Base-by-base conservation (phyloP, 2,329 filamentous ascomycete genomes). In the Claviceps sp. region DNA sequence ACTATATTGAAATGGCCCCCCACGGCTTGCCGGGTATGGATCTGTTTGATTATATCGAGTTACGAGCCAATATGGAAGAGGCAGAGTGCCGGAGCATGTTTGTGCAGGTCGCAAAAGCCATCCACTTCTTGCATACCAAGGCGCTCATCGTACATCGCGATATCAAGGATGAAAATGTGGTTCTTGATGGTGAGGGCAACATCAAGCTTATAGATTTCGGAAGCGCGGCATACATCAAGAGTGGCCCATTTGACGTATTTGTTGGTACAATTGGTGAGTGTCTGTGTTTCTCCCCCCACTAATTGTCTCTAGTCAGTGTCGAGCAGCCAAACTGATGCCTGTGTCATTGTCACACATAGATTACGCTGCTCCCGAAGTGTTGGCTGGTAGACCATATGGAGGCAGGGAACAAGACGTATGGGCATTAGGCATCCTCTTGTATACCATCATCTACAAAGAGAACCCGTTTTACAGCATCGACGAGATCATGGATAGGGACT, bases 401-500 rank as follows among this genome's bases (percentile, higher is more conserved):
- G 93, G 93, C 63, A 95, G 94, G 69, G 91, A 95, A 67, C 93
- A 98, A 72, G 93, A 98, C 63, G 89, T 98, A 34, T 98, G 93
- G 93, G 93, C 93, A 1, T 77, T 98, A 16, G 93, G 93, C 24
- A 97, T 98, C 62, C 78, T 98, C 26, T 80, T 98, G 14, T 98
- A 98, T 73, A 98, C 93, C 30, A 96, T 98, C 63, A 86, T 97
- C 63, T 98, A 98, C 77, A 98, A 97, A 71, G 93, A 98, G 71
- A 98, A 98, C 64, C 91, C 93, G 0, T 98, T 96, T 68, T 97
- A 97, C 76, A 94, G 87, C 68, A 93, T 97, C 62, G 93, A 98
- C 67, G 93, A 98, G 73, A 98, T 98, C 63, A 94, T 97, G 80
- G 93, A 98, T 66, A 90, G 91, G 62, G 91, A 96, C 60, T 74